Evolutionary conservation across 768 basidiomycete species (phyloP).

Genomic region (Auriscalpium orientale): DNA sequence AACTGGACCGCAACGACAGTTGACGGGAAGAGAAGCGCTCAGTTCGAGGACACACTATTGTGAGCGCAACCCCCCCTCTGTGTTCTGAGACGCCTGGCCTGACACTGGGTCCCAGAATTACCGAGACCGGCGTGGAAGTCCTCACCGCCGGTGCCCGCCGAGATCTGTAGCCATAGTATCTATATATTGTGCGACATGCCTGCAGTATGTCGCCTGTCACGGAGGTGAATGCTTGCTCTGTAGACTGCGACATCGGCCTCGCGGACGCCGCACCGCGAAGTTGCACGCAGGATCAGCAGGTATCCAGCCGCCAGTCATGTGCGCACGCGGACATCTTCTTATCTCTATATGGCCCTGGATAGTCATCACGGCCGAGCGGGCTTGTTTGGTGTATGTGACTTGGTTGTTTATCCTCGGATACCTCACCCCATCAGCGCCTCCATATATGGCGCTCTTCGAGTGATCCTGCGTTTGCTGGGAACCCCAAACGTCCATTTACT

Average conservation of each 20-base stretch:
- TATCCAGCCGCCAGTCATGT: conserved; percentile 1
- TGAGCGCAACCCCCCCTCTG: conserved; percentile 33
- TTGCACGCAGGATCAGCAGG: neutral
- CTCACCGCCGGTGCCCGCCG: conserved; percentile 54
- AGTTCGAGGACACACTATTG: conserved; percentile 97
- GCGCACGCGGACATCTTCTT: neutral
- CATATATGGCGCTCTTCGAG: neutral
- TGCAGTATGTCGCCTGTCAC: neutral
- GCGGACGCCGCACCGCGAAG: neutral
- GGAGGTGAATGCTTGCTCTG: neutral
- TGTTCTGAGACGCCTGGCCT: conserved; percentile 11
- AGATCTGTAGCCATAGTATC: conserved; percentile 19
- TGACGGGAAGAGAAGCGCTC: conserved; percentile 88
- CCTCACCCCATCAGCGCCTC: neutral
- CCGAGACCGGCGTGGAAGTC: conserved; percentile 84
- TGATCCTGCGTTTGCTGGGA: neutral
- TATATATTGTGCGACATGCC: neutral
- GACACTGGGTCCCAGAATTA: conserved; percentile 50
- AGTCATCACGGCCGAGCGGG: neutral
- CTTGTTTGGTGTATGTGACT: neutral
- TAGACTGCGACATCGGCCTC: neutral
- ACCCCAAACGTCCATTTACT: conserved; percentile 10
- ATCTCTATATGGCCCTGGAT: conserved; percentile 3
- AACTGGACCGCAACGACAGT: conserved; percentile 94
- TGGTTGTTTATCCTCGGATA: neutral